Evolutionary conservation across 306 rosid genomes (phyloP).

Genomic region (barrel medic (Medicago truncatula)): DNA sequence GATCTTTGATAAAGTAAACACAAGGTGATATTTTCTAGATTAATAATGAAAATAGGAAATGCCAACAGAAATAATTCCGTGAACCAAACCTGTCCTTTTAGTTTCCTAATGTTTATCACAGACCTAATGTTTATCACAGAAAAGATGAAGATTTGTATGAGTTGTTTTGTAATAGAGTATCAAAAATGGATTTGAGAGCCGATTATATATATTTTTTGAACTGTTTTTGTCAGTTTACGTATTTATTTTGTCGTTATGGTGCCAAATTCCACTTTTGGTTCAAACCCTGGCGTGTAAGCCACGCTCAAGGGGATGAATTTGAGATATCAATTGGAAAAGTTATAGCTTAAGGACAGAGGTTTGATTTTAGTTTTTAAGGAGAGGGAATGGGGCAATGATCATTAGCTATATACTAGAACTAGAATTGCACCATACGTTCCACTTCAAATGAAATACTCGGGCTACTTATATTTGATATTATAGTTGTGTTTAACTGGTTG

Average conservation of each 20-base stretch:
- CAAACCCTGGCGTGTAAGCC: background rate
- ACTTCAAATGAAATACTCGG: background rate
- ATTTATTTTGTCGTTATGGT: background rate
- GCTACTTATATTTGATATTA: background rate
- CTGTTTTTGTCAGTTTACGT: background rate
- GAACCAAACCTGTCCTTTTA: background rate
- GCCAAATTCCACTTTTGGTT: background rate
- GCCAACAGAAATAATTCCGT: background rate
- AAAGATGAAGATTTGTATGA: background rate
- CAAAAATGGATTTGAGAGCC: background rate
- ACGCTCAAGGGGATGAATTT: constrained; percentile 12
- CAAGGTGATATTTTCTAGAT: too few relatives aligned
- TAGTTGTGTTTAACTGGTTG: background rate
- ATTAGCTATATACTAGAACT: background rate
- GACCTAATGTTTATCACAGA: background rate
- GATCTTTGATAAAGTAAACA: too few relatives aligned
- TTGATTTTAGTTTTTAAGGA: constrained; percentile 12
- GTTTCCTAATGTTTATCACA: background rate
- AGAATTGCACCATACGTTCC: background rate
- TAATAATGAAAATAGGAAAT: background rate
- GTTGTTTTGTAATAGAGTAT: background rate
- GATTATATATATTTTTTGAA: background rate
- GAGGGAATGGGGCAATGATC: background rate
- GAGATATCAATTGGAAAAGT: background rate
- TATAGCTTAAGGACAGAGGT: background rate